phyloP scores from a whole-genome alignment of 257 asterid species.

The Scutellaria minor region DNA sequence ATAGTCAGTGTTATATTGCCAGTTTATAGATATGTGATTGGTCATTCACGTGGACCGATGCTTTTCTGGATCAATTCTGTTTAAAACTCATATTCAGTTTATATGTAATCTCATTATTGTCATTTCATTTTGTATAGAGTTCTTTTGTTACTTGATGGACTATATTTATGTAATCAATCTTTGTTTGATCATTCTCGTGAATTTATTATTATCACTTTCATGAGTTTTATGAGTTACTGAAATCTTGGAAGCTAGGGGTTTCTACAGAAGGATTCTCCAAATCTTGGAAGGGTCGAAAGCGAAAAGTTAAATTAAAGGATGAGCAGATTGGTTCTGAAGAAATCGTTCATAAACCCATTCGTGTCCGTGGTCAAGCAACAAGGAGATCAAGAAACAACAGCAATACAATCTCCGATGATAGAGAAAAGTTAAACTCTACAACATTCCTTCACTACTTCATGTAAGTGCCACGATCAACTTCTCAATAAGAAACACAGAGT shows the following conservation, averaged over 20 bases:
- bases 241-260: background rate
- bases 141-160: conserved; percentile 1
- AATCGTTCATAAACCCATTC: conserved; percentile 34
- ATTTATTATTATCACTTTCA: background rate
- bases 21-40: background rate
- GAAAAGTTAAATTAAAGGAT: conserved; percentile 33
- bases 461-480: conserved; percentile 40
- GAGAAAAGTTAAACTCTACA: conserved; percentile 52
- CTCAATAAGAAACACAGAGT: background rate
- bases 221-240: background rate
- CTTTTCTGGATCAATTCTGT: too few relatives aligned
- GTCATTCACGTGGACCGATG: too few relatives aligned
- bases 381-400: conserved; percentile 37
- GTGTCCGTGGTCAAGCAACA: conserved; percentile 45
- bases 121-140: background rate
- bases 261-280: conserved; percentile 32
- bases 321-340: conserved; percentile 36
- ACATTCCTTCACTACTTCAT: conserved; percentile 48
- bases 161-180: background rate
- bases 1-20: background rate
- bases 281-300: conserved; percentile 30
- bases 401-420: conserved; percentile 24
- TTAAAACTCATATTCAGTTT: background rate
- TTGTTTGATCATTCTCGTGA: conserved; percentile 4
- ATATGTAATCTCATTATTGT: background rate